A percentile compares a stretch with the other conserved stretches of the same genome.
Conservation (phyloP, 192 early-diverging fungal species). For the Linnemannia hyalina region DNA sequence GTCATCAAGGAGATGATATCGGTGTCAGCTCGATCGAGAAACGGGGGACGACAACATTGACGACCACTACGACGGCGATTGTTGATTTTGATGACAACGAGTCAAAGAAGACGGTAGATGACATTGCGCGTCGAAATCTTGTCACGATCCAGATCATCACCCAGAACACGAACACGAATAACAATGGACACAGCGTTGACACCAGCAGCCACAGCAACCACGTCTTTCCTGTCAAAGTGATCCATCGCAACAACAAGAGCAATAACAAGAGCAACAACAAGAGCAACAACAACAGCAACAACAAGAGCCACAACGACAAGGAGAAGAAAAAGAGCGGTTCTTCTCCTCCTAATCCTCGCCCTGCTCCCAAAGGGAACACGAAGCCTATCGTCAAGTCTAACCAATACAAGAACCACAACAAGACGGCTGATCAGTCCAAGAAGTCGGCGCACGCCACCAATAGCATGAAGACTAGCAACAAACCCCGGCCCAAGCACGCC, state of each 20-base stretch:
- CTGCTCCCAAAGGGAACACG: not conserved
- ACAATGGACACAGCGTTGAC: conserved; percentile 13
- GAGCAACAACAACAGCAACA: not conserved
- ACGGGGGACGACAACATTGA: not conserved
- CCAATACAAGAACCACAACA: not conserved
- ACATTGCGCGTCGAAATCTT: conserved; percentile 10
- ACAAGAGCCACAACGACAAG: not conserved
- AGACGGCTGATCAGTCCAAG: too few species aligned
- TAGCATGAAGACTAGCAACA: not conserved
- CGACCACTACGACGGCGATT: not conserved
- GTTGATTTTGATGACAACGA: not conserved
- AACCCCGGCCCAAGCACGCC: not conserved
- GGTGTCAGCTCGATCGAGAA: not conserved
- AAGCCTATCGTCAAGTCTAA: not conserved
- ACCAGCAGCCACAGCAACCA: not conserved
- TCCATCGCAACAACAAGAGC: not conserved
- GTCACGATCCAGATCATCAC: conserved; percentile 15
- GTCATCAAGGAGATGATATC: not conserved
- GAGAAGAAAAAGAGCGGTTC: not conserved
- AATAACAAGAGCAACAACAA: not conserved
- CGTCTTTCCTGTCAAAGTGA: conserved; percentile 7
- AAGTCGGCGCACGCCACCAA: not conserved
- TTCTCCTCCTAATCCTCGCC: not conserved
- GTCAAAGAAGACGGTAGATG: not conserved
- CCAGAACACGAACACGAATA: conserved; percentile 11